phyloP scores from a whole-genome alignment of 1,139 yeast species.

The Diutina pseudorugosa region DNA sequence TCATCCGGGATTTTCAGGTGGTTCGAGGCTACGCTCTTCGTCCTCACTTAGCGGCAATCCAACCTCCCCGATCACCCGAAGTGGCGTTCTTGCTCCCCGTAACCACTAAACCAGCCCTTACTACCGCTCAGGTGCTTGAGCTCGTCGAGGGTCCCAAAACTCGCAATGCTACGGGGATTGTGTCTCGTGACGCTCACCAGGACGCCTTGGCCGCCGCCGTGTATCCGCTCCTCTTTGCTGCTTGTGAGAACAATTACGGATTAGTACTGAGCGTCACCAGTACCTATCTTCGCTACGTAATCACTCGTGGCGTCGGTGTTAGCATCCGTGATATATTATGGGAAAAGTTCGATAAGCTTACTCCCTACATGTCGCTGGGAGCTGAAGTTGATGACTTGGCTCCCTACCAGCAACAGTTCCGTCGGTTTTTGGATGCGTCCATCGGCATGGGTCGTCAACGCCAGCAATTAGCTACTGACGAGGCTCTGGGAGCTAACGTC shows the following conservation, averaged over 20 bases:
- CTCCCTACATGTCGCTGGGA: neutral
- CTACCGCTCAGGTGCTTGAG: neutral
- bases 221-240: conserved; percentile 1
- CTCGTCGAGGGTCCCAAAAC: neutral
- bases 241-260: neutral
- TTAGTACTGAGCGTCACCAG: neutral
- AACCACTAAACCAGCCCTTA: neutral
- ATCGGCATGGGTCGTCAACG: neutral
- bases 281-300: neutral
- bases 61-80: neutral
- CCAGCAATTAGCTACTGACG: too few species aligned
- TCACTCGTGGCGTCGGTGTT: neutral
- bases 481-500: neutral
- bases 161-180: neutral
- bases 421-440: neutral
- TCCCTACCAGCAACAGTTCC: neutral
- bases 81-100: neutral
- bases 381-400: neutral
- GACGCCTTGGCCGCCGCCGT: neutral
- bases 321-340: neutral
- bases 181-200: neutral
- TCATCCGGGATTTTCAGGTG: neutral
- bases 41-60: neutral
- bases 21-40: neutral
- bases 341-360: neutral